Conservation (phyloP, 305 asterid species). For the Lippia alba region DNA sequence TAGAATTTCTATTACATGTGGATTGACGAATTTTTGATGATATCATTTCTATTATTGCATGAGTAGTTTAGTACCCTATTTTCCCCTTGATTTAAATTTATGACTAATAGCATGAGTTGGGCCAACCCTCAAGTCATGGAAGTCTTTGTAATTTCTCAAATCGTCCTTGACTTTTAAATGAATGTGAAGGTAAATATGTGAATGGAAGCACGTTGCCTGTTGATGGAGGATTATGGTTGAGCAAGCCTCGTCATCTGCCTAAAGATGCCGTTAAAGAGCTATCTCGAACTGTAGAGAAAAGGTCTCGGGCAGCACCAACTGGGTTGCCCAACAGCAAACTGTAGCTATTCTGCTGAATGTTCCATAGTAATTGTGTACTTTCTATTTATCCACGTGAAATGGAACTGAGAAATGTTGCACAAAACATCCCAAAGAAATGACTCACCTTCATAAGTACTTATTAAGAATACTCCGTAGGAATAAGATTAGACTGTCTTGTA, state of each 20-base stretch:
- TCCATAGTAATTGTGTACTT: background rate
- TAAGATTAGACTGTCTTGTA: background rate
- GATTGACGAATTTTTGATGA: too few species aligned
- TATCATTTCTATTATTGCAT: too few species aligned
- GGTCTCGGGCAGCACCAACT: slow-evolving; percentile 39
- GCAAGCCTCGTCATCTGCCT: slow-evolving; percentile 47
- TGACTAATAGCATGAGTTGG: too few species aligned
- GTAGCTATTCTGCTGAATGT: slow-evolving; percentile 20
- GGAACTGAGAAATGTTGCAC: background rate
- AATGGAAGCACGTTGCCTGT: slow-evolving; percentile 48
- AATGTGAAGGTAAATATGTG: slow-evolving; percentile 42
- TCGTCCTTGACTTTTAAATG: background rate
- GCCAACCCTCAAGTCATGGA: background rate
- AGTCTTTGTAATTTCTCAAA: too few species aligned
- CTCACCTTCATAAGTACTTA: background rate
- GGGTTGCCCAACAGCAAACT: slow-evolving; percentile 51
- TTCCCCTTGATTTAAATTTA: too few species aligned
- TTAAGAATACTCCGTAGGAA: background rate
- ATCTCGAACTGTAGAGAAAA: slow-evolving; percentile 42
- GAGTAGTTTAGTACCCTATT: too few species aligned
- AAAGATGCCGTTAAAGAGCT: slow-evolving; percentile 49
- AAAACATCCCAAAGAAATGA: background rate
- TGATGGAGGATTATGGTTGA: slow-evolving; percentile 55
- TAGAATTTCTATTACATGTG: too few species aligned
- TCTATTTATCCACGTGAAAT: background rate